Base-by-base conservation (phyloP, 2,329 filamentous ascomycete species). In the Exophiala aquamarina region DNA sequence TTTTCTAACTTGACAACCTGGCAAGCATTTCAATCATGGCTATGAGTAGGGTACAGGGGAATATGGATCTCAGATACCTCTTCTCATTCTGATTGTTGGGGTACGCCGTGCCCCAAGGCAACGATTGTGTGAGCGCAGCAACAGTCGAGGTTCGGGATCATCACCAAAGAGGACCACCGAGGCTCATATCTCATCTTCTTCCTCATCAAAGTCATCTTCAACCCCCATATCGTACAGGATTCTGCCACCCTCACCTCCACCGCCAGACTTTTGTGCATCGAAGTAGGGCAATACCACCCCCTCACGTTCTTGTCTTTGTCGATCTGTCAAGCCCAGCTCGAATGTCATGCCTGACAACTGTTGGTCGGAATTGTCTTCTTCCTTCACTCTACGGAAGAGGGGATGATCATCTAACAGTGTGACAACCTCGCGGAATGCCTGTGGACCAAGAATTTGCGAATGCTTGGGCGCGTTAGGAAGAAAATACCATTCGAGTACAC, bases 211-310 rank as follows among this genome's bases (percentile, higher is more conserved):
- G 65, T 97, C 90, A 68, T 98, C 93, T 71, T 97, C 93, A 54
- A 83, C 81, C 1, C 91, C 92, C 87, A 97, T 95, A 59, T 97
- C 92, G 66, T 98, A 98, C 61, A 98, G 64, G 56, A 98, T 98
- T 51, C 92, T 79, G 0, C 93, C 93, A 3, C 93, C 92, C 61
- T 95, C 89, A 0, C 91, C 91, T 3, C 78, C 80, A 1, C 83
- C 85, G 41, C 83, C 78, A 38, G 85, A 86, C 43, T 83, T 88
- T 76, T 98, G 93, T 18, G 93, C 93, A 72, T 98, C 93, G 68
- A 94, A 96, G 66, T 98, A 97, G 13, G 93, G 93, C 66, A 97
- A 66, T 32, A 97, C 87, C 7, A 98, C 88, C 0, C 87, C 88
- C 61, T 96, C 92, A 19, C 93, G 75, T 41, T 95, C 92, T 55